phyloP scores from a whole-genome alignment of 139 green algal species.

The Gonium pectorale region DNA sequence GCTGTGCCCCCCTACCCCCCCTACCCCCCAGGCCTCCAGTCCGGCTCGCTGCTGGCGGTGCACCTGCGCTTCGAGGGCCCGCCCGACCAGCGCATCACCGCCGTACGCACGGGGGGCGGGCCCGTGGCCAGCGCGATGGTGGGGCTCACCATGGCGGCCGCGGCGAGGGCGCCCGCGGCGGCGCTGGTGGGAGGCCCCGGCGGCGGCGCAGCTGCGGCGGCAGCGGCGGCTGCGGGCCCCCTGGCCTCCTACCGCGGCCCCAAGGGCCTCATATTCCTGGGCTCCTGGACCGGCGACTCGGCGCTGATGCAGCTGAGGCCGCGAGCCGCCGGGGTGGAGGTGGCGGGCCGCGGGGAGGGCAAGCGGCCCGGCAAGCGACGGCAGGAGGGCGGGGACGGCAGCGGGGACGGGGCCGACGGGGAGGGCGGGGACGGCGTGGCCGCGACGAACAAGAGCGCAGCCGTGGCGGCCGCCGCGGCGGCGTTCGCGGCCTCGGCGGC shows the following conservation, averaged over 20 bases:
- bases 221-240: slow-evolving; percentile 27
- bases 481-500: slow-evolving; percentile 20
- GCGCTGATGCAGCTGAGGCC: slow-evolving; percentile 78
- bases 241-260: slow-evolving; percentile 47
- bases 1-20: background rate
- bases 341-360: background rate
- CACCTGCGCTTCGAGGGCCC: slow-evolving; percentile 41
- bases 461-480: slow-evolving; percentile 16
- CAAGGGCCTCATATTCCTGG: slow-evolving; percentile 84
- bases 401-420: background rate
- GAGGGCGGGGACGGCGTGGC: background rate
- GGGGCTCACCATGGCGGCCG: slow-evolving; percentile 33
- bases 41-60: slow-evolving; percentile 45
- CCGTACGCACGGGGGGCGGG: slow-evolving; percentile 20
- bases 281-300: slow-evolving; percentile 83
- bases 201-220: background rate
- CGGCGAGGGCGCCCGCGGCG: background rate
- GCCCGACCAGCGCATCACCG: slow-evolving; percentile 34
- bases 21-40: slow-evolving; percentile 16
- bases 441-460: slow-evolving; percentile 33
- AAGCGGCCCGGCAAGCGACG: background rate
- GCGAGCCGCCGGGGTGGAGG: background rate
- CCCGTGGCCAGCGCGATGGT: background rate
- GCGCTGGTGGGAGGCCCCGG: background rate
- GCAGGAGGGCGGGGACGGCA: background rate